These are phyloP conservation scores for Metschnikowia kofuensis DNA, from an alignment of 805 yeast species.

Conservation along the genomic window DNA sequence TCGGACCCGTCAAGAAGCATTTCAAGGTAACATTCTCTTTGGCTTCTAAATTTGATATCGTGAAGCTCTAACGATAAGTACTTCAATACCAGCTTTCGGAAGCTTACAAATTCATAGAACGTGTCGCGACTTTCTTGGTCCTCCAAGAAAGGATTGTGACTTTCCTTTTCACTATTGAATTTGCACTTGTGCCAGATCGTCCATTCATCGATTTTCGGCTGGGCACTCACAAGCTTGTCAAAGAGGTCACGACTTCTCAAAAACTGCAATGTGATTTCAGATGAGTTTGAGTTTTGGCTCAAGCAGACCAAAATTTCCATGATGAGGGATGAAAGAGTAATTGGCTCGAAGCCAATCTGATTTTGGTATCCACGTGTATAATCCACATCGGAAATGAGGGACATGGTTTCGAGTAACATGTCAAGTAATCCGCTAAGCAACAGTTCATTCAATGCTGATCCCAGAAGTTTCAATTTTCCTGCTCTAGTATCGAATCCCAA, in stretches of 20 bases:
- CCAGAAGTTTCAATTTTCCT: slow-evolving; percentile 46
- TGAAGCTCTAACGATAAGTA: slow-evolving; percentile 74
- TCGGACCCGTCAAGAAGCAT: slow-evolving; percentile 50
- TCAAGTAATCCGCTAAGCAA: slow-evolving; percentile 49
- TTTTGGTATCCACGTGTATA: slow-evolving; percentile 29
- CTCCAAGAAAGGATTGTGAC: slow-evolving; percentile 30
- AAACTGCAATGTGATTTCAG: slow-evolving; percentile 47
- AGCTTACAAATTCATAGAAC: slow-evolving; percentile 56
- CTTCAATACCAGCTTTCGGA: slow-evolving; percentile 60
- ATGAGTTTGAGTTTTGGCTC: slow-evolving; percentile 54
- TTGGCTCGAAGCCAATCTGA: slow-evolving; percentile 50
- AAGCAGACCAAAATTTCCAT: slow-evolving; percentile 64
- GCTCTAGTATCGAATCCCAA: slow-evolving; percentile 64
- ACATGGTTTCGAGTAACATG: slow-evolving; percentile 48
- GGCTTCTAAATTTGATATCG: slow-evolving; percentile 45
- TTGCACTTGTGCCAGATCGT: slow-evolving; percentile 53
- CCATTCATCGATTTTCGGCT: slow-evolving; percentile 51
- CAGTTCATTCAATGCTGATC: slow-evolving; percentile 50
- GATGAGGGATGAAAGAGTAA: slow-evolving; percentile 54
- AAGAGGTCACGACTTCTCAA: slow-evolving; percentile 53
- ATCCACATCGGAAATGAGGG: slow-evolving; percentile 37
- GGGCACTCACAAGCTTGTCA: slow-evolving; percentile 47
- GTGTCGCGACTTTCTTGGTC: slow-evolving; percentile 45
- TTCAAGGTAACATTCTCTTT: slow-evolving; percentile 51
- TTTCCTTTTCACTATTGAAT: slow-evolving; percentile 39